Conservation (phyloP, 1,139 yeast genomes). For the Pichia sp. region DNA sequence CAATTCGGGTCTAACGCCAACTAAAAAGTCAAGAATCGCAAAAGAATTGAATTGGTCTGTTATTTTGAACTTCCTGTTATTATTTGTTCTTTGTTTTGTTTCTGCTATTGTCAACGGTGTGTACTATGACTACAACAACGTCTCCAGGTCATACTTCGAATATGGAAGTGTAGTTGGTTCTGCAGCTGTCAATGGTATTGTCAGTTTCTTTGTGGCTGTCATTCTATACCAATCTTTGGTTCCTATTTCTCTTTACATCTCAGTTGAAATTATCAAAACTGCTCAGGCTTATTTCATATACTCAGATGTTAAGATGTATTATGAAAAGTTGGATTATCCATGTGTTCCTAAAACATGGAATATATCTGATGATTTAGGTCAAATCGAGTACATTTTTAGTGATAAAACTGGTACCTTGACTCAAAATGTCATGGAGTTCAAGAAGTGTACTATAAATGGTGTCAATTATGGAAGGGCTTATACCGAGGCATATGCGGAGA, state of each 20-base stretch:
- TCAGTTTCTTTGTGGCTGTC: slow-evolving; percentile 83
- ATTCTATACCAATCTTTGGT: slow-evolving; percentile 88
- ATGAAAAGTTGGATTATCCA: slow-evolving; percentile 81
- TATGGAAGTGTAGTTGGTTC: slow-evolving; percentile 59
- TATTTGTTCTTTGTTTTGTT: slow-evolving; percentile 74
- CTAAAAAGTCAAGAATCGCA: slow-evolving; percentile 79
- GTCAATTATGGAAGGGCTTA: slow-evolving; percentile 88
- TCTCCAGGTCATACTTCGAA: slow-evolving; percentile 69
- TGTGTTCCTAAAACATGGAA: slow-evolving; percentile 97
- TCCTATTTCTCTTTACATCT: slow-evolving; percentile 90
- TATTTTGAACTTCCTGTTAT: slow-evolving; percentile 65
- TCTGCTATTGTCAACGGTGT: slow-evolving; percentile 83
- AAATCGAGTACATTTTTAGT: slow-evolving; percentile 90
- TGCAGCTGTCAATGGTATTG: slow-evolving; percentile 73
- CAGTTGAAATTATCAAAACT: slow-evolving; percentile 92
- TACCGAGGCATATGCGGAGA: slow-evolving; percentile 92
- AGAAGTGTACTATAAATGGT: slow-evolving; percentile 87
- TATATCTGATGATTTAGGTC: slow-evolving; percentile 95
- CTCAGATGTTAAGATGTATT: slow-evolving; percentile 83
- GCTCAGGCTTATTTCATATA: slow-evolving; percentile 91
- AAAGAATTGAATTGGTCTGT: slow-evolving; percentile 81
- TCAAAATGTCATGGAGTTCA: slow-evolving; percentile 95
- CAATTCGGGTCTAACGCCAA: slow-evolving; percentile 89
- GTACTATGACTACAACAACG: slow-evolving; percentile 48
- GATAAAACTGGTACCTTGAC: slow-evolving; percentile 97